These are phyloP conservation scores for Gracilariopsis chorda DNA, from an alignment of 23 red algal genomes.

Conservation along the genomic window DNA sequence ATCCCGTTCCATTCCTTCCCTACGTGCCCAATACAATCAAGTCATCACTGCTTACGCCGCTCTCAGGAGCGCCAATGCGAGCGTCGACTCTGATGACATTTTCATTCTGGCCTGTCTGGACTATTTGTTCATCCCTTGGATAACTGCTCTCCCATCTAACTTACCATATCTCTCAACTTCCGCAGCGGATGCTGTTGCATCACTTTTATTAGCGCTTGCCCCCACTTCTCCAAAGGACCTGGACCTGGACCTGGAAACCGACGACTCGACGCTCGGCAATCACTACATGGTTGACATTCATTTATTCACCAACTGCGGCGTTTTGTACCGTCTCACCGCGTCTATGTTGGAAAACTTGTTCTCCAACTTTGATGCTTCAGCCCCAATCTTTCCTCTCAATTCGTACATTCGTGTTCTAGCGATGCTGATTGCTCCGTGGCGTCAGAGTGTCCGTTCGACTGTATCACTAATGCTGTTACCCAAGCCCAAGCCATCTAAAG, in stretches of 20 bases:
- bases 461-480: background rate
- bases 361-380: conserved; percentile 4
- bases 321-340: background rate
- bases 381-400: background rate
- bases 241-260: background rate
- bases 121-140: conserved; percentile 22
- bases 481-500: background rate
- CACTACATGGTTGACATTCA: background rate
- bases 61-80: background rate
- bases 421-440: conserved; percentile 32
- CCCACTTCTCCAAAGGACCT: background rate
- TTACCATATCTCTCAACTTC: conserved; percentile 19
- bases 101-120: conserved; percentile 45
- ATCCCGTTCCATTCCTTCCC: conserved; percentile 37
- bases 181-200: conserved; percentile 21
- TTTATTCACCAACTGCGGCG: background rate
- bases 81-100: background rate
- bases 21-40: conserved; percentile 53
- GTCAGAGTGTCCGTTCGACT: background rate
- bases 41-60: conserved; percentile 25
- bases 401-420: conserved; percentile 37
- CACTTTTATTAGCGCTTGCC: conserved; percentile 6
- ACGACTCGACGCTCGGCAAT: background rate
- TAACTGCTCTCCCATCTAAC: background rate
- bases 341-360: background rate